Evolutionary conservation across 768 basidiomycete genomes (phyloP).

Genomic region (Suillus weaverae): DNA sequence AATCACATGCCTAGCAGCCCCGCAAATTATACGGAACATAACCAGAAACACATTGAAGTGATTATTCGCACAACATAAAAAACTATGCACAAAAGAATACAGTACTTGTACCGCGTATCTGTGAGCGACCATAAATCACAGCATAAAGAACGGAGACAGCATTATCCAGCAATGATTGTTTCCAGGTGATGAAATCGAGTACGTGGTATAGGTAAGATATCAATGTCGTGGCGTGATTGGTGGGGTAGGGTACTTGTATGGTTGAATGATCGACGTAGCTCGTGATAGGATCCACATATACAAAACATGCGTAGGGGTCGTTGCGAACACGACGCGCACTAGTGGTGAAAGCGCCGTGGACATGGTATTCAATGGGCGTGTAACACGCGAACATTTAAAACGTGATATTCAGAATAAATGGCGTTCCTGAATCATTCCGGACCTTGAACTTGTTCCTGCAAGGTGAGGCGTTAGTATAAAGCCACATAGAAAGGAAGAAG

Average conservation of each 20-base stretch:
- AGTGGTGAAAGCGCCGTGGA: background rate
- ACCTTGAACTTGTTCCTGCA: constrained; percentile 24
- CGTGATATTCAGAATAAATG: constrained; percentile 17
- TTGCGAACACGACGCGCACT: background rate
- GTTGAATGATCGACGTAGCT: background rate
- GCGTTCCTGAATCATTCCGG: background rate
- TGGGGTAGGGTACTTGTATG: background rate
- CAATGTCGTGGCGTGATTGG: background rate
- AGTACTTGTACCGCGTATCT: background rate
- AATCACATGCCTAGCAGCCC: background rate
- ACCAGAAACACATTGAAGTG: background rate
- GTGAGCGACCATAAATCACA: background rate
- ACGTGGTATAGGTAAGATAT: constrained; percentile 1
- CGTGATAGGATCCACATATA: background rate
- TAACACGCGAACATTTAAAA: constrained; percentile 3
- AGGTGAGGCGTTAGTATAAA: background rate
- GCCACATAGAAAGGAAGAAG: background rate
- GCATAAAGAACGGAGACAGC: background rate
- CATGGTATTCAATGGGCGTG: background rate
- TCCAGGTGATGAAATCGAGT: background rate
- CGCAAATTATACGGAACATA: background rate
- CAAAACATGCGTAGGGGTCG: background rate
- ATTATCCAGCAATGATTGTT: background rate
- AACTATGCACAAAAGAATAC: constrained; percentile 2
- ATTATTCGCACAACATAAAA: constrained; percentile 1